Conservation (phyloP, 192 early-diverging fungal species). For the Geosiphon pyriformis region DNA sequence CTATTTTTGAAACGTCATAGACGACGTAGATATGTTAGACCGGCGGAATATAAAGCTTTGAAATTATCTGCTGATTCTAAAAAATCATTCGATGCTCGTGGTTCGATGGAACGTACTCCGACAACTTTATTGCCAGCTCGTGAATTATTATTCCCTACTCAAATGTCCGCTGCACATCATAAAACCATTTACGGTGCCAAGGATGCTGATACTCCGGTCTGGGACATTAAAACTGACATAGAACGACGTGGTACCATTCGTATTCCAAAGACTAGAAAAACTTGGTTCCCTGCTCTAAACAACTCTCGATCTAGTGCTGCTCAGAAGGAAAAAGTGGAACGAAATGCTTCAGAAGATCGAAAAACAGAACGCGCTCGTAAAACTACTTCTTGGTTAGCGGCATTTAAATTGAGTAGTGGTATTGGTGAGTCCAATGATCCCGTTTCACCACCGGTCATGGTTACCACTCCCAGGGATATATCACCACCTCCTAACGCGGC, state of each 20-base stretch:
- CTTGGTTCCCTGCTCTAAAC: background rate
- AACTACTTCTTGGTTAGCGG: background rate
- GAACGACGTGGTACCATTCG: background rate
- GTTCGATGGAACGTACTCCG: background rate
- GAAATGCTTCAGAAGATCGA: background rate
- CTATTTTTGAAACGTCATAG: background rate
- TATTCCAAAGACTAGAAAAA: background rate
- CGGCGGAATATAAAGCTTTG: background rate
- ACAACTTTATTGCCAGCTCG: background rate
- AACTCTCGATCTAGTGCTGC: background rate
- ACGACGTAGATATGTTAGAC: background rate
- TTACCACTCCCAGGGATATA: background rate
- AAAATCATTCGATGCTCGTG: background rate
- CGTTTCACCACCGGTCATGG: background rate
- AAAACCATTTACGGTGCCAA: background rate
- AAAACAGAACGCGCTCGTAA: background rate
- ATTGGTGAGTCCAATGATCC: background rate
- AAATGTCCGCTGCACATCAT: conserved; percentile 1
- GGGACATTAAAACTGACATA: background rate
- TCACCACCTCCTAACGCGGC: background rate
- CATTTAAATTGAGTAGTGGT: background rate
- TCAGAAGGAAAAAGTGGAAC: background rate
- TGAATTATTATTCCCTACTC: conserved; percentile 10
- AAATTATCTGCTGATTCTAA: background rate
- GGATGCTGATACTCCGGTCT: background rate